phyloP scores from a whole-genome alignment of 1,139 yeast genomes.

The Scheffersomyces lignicola region DNA sequence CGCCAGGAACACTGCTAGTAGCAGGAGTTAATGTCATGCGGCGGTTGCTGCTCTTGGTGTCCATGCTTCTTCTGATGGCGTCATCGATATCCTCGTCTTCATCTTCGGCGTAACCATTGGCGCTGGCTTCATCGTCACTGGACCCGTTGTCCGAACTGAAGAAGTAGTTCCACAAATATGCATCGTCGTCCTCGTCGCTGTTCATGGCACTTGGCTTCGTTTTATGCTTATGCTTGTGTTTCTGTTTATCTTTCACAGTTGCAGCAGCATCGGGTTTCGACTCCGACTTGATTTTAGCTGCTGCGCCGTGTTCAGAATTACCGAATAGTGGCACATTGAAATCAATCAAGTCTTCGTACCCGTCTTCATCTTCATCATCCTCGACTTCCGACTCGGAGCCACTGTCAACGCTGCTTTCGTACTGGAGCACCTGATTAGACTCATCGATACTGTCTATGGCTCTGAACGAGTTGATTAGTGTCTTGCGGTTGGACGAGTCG shows the following conservation, averaged over 20 bases:
- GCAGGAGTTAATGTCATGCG: background rate
- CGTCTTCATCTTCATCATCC: constrained; percentile 29
- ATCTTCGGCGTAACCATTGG: constrained; percentile 25
- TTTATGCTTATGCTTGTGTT: constrained; percentile 12
- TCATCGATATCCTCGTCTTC: constrained; percentile 12
- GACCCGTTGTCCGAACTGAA: constrained; percentile 45
- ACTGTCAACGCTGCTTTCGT: constrained; percentile 27
- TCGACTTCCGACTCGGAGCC: constrained; percentile 9
- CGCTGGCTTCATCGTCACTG: constrained; percentile 32
- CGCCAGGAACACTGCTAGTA: background rate
- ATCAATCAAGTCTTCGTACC: constrained; percentile 33
- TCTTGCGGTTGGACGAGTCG: constrained; percentile 16
- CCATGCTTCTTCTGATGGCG: constrained; percentile 2
- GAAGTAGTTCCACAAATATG: constrained; percentile 56
- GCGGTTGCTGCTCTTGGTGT: background rate
- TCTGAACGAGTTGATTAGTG: constrained; percentile 26
- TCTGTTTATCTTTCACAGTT: constrained; percentile 8
- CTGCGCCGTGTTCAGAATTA: constrained; percentile 12
- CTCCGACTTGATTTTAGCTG: constrained; percentile 12
- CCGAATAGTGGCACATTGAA: constrained; percentile 26
- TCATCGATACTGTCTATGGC: constrained; percentile 15
- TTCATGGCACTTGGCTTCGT: constrained; percentile 16
- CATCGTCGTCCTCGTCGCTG: constrained; percentile 52
- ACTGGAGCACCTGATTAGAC: constrained; percentile 27
- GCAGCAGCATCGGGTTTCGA: constrained; percentile 5